These are phyloP conservation scores for Apiotrichum laibachii DNA, from an alignment of 1,284 basidiomycete genomes.

Conservation along the genomic window DNA sequence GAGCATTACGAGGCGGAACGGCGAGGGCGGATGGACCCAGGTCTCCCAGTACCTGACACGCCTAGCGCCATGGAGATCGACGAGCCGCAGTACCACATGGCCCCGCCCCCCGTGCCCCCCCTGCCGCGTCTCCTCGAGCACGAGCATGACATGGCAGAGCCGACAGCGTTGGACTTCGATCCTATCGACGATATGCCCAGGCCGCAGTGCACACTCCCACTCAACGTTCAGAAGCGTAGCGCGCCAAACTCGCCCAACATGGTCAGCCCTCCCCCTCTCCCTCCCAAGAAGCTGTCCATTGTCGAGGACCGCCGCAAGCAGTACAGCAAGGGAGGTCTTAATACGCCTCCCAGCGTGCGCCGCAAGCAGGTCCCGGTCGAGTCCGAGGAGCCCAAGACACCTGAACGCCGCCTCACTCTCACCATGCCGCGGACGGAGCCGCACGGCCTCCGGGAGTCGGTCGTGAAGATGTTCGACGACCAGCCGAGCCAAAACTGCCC, in stretches of 20 bases:
- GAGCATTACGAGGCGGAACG: not conserved
- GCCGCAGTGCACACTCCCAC: not conserved
- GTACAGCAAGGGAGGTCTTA: not conserved
- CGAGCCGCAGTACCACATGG: not conserved
- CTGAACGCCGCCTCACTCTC: not conserved
- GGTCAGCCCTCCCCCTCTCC: slow-evolving; percentile 5
- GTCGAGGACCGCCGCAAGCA: slow-evolving; percentile 4
- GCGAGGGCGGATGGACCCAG: not conserved
- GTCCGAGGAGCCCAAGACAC: not conserved
- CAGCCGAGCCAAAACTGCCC: not conserved
- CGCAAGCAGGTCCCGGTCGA: not conserved
- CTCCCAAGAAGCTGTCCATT: slow-evolving; percentile 10
- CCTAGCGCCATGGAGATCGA: not conserved
- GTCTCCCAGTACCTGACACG: not conserved
- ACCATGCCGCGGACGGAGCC: slow-evolving; percentile 1
- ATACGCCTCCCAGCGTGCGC: not conserved
- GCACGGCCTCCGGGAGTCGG: slow-evolving; percentile 28
- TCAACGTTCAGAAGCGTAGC: slow-evolving; percentile 3
- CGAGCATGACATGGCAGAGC: not conserved
- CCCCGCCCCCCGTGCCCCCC: too few species aligned
- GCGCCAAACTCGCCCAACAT: not conserved
- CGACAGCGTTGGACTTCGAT: not conserved
- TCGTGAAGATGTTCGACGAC: slow-evolving; percentile 36
- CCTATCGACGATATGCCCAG: not conserved
- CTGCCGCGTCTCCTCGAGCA: too few species aligned